Evolutionary conservation across 805 yeast genomes (phyloP).

Genomic region (Candida schatavii): DNA sequence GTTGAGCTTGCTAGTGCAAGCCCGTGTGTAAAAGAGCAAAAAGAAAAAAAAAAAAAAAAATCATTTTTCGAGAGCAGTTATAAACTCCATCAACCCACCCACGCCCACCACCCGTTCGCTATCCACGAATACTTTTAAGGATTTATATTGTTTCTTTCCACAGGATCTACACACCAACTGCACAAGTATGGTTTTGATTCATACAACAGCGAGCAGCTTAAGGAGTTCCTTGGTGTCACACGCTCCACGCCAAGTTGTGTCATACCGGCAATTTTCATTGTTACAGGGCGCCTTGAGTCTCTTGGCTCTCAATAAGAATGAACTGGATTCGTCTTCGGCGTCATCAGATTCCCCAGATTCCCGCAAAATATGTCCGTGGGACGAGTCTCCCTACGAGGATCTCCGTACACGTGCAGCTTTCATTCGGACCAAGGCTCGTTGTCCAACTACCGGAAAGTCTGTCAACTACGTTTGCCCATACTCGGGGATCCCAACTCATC

Average conservation of each 20-base stretch:
- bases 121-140: too few species aligned
- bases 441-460: constrained; percentile 83
- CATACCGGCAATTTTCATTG: constrained; percentile 4
- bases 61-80: background rate
- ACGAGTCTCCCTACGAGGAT: constrained; percentile 84
- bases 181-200: background rate
- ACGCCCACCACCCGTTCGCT: too few species aligned
- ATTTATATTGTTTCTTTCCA: too few species aligned
- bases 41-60: background rate
- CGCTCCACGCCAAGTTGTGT: background rate
- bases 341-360: background rate
- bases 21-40: background rate
- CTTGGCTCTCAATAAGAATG: constrained; percentile 4
- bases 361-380: constrained; percentile 63
- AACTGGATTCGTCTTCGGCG: background rate
- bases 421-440: constrained; percentile 80
- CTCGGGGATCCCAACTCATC: constrained; percentile 97
- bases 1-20: too few species aligned
- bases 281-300: constrained; percentile 4
- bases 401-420: constrained; percentile 88
- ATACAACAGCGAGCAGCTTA: background rate
- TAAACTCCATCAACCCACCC: background rate
- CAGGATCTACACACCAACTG: too few species aligned
- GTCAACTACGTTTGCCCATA: constrained; percentile 86
- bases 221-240: background rate